Base-by-base conservation (phyloP, 192 early-diverging fungal genomes). In the Pilobolus umbonatus region DNA sequence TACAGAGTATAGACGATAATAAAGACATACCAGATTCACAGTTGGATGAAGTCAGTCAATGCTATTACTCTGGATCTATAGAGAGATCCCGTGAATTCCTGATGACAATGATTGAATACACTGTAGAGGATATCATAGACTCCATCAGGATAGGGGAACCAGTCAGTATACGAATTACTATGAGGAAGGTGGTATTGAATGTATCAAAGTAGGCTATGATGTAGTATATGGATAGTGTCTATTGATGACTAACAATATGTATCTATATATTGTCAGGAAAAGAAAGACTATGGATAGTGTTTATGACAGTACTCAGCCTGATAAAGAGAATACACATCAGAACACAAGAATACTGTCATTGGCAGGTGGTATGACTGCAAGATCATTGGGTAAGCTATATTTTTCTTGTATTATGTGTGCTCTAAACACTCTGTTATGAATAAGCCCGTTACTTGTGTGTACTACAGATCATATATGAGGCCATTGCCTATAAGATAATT, bases 391-490 rank as follows among this genome's bases (percentile, higher is more conserved):
- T 49, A 49, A 42, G n/a, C 12, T 3, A 46, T 12, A 24, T 12
- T 12, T 5, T 45, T 15, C 6, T 45, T 24, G 21, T 22, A 46
- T 22, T 4, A 46, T 24, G 19, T 46, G 2, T 2, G 10, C 2
- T 38, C 36, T 38, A 15, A 15, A 38, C 25, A 29, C 14, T 48
- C 5, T 1, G 28, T 11, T 46, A 3, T 48, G 0, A 11, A 44
- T n/a, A 12, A 69, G 61, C 67, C 34, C 61, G 67, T 1, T 64
- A 64, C 12, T 14, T 69, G 1, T 48, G 48, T 15, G 49, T 69
- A 19, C 38, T 69, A 34, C 61, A 69, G 42, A 59, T 55, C 4
- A 54, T 69, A 50, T 69, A 69, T 35, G 61, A 57, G 24, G 61
- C 67, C 4, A 31, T 69, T 22, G 55, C 49, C 11, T 40, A 42